Evolutionary conservation across 345 rosid species (phyloP).

Genomic region (Eutrema japonicum): DNA sequence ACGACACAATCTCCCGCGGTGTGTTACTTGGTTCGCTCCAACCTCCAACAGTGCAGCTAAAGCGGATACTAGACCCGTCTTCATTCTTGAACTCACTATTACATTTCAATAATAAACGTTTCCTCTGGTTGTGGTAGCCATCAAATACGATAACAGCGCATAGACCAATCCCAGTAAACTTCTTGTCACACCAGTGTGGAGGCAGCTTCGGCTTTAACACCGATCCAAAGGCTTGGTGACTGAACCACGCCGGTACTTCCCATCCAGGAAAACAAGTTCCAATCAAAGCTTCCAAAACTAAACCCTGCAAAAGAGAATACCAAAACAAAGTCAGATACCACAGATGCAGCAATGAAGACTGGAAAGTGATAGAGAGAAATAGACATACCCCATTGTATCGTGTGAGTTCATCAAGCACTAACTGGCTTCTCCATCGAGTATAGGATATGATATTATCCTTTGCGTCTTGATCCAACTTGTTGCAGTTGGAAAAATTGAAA

Average conservation of each 20-base stretch:
- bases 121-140: background rate
- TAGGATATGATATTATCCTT: constrained; percentile 11
- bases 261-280: constrained; percentile 32
- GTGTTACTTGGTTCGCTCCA: constrained; percentile 17
- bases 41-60: background rate
- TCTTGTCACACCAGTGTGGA: background rate
- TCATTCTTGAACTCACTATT: constrained; percentile 1
- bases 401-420: constrained; percentile 3
- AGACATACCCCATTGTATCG: constrained; percentile 4
- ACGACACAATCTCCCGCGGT: background rate
- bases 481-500: constrained; percentile 20
- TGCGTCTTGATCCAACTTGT: constrained; percentile 21
- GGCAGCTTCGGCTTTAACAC: background rate
- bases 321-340: background rate
- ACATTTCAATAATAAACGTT: constrained; percentile 6
- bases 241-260: constrained; percentile 27
- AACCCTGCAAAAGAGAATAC: constrained; percentile 14
- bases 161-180: background rate
- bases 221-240: constrained; percentile 13
- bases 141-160: background rate
- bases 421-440: background rate
- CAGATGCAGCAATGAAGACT: background rate
- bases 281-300: background rate
- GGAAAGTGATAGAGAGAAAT: background rate
- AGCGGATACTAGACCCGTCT: background rate